Evolutionary conservation across 768 basidiomycete species (phyloP), one percentile per base, ranked within the genome.

Genomic region (Russula compacta): DNA sequence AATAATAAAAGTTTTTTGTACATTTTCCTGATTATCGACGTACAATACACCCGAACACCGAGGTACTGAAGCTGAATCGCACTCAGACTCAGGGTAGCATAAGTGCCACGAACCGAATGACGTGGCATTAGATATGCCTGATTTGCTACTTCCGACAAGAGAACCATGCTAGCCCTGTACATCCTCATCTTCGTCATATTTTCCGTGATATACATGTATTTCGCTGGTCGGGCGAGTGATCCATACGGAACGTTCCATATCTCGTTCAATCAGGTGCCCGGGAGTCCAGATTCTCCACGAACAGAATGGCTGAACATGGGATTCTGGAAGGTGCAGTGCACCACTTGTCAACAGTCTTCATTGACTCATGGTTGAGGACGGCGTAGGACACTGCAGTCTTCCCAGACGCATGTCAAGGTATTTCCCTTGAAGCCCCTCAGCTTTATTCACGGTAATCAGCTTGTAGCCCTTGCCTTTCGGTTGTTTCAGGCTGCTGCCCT

Each of bases 291-390:
- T 19, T 64, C 63, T 1, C 81, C 80, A n/a, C 63, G 60, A 17
- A 85, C 84, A 1, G 83, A 87, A 71, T 86, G 85, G 86, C 70
- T 86, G 38, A 86, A 87, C 70, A 83, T 86, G 81, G 85, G 85
- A 4, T 83, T 76, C 62, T 86, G 84, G 85, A 79, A 79, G 78
- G 85, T 83, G 40, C 48, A 73, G 67, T 38, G 11, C 15, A 40
- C 33, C 43, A 50, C 43, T 19, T 24, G 8, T 8, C 40, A 19
- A 5, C 17, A 24, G 36, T 29, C n/a, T 11, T 14, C 19, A 42
- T 51, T 48, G 46, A 33, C 21, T 29, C 51, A 54, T 32, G 49
- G n/a, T 43, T 21, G 29, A 15, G 24, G 24, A 3, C 24, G 42
- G 29, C 2, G 24, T 59, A 84, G 82, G 69, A 81, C 56, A 78